These are phyloP conservation scores for Syncephalis fuscata DNA, from an alignment of 371 early-diverging fungal genomes.

Conservation along the genomic window DNA sequence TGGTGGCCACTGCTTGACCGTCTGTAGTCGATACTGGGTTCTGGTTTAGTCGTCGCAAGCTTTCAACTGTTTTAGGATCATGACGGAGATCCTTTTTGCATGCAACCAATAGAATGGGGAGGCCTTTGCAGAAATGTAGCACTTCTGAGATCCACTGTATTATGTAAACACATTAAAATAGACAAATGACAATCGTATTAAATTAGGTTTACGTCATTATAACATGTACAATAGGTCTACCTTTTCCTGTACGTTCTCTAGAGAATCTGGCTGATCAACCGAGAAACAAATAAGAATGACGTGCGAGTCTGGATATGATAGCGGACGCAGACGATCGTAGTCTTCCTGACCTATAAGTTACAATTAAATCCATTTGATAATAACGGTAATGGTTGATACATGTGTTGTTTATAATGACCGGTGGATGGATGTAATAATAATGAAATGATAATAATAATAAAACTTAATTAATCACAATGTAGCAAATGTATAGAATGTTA, in stretches of 20 bases:
- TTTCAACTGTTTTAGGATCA: slow-evolving; percentile 59
- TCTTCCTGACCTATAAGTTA: slow-evolving; percentile 66
- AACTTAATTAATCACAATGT: not conserved
- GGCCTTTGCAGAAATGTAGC: slow-evolving; percentile 69
- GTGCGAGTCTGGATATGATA: slow-evolving; percentile 93
- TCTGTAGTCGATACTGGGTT: slow-evolving; percentile 65
- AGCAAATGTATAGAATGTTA: not conserved
- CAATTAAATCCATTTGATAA: slow-evolving; percentile 1
- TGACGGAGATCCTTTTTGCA: slow-evolving; percentile 86
- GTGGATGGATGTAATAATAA: not conserved
- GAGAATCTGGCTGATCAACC: slow-evolving; percentile 84
- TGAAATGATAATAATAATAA: not conserved
- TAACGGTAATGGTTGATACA: not conserved
- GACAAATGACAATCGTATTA: not conserved
- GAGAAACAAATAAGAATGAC: slow-evolving; percentile 92
- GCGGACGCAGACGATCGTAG: slow-evolving; percentile 90
- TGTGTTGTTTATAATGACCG: not conserved
- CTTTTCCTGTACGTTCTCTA: slow-evolving; percentile 86
- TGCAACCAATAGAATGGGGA: slow-evolving; percentile 80
- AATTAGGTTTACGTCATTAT: not conserved
- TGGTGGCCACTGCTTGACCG: slow-evolving; percentile 40
- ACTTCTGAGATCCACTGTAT: slow-evolving; percentile 86
- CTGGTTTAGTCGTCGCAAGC: slow-evolving; percentile 58
- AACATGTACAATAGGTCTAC: slow-evolving; percentile 12
- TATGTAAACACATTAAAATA: slow-evolving; percentile 1